Percentiles rank a stretch among this genome's conserved stretches.
These are phyloP conservation scores for Cavenderia fasciculata DNA, from an alignment of 78 protist species.

Conservation along the genomic window DNA sequence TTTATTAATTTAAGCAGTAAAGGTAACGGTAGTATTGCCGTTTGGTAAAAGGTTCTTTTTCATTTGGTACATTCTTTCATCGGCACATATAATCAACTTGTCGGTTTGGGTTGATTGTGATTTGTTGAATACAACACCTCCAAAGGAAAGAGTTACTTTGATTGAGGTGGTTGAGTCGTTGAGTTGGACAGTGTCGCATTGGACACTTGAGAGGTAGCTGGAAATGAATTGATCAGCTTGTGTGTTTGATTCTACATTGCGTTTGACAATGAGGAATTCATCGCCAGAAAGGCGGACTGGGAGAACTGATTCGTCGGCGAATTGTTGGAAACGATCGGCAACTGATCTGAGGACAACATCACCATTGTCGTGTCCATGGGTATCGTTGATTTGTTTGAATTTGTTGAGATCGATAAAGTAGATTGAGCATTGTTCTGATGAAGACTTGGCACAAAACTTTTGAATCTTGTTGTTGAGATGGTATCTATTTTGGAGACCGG, in stretches of 20 bases:
- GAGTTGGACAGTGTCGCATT: neutral
- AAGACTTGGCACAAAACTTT: constrained; percentile 41
- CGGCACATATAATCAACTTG: constrained; percentile 40
- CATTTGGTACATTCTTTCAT: constrained; percentile 71
- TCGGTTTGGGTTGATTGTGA: constrained; percentile 1
- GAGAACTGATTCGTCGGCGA: neutral
- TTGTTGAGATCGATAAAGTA: constrained; percentile 45
- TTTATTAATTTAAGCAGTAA: no score
- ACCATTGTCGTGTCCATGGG: constrained; percentile 66
- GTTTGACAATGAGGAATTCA: constrained; percentile 58
- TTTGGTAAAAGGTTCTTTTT: constrained; percentile 14
- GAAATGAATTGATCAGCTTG: constrained; percentile 39
- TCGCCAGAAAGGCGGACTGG: constrained; percentile 73
- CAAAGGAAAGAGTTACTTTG: constrained; percentile 3
- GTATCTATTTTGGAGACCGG: constrained; percentile 62
- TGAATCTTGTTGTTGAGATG: constrained; percentile 44
- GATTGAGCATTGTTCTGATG: constrained; percentile 31
- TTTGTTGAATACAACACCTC: constrained; percentile 67
- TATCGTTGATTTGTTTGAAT: constrained; percentile 66
- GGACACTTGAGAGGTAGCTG: neutral
- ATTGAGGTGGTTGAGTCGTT: neutral
- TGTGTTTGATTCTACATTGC: constrained; percentile 9
- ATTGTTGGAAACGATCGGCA: constrained; percentile 8
- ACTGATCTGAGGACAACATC: constrained; percentile 35
- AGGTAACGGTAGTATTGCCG: no score